Base-by-base conservation (phyloP, 345 rosid species). In the Microthlaspi erraticum region DNA sequence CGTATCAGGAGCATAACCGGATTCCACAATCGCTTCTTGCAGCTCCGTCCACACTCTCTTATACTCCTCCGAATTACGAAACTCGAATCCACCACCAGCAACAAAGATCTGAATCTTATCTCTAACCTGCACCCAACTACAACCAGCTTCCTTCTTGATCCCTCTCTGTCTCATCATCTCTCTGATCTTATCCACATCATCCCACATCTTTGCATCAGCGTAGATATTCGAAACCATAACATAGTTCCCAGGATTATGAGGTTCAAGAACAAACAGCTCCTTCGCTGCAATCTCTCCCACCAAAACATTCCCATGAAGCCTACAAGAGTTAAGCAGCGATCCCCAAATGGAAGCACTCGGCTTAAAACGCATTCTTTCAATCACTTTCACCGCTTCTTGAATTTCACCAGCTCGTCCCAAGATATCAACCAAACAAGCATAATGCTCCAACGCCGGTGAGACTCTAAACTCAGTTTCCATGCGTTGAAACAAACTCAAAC, bases 151-250 rank as follows among this genome's bases (percentile, higher is more conserved):
- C 58, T 85, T 85, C 66, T 19, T 82, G 41, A 87, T 54, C 49
- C 86, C 87, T 66, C 66, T 77, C 23, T 73, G 77, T 70, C 72
- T 74, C 61, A 83, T 78, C 32, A 53, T 62, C 53, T 76, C 78
- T 65, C 86, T 53, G 31, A 87, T 66, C 31, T 69, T 75, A 72
- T 86, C 70, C 10, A 86, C 87, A 13, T 82, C 60, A 8, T 55
- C 71, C 91, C 91, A 86, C 87, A 81, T 86, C 74, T 84, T 83
- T 2, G 79, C 84, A 52, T 86, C 81, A 3, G 91, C 91, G 50
- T 87, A 87, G 42, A 87, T 53, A 70, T 87, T 87, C 0, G 92
- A 84, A 17, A 84, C 74, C 58, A 87, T 73, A 36, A 87, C 88
- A 45, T 84, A 87, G 78, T 83, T 87, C 58, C 87, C 89, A 33